Percentiles rank a stretch among this genome's conserved stretches.
Conservation (phyloP, 1,284 basidiomycete species). For the Leccinum fuscescens region DNA sequence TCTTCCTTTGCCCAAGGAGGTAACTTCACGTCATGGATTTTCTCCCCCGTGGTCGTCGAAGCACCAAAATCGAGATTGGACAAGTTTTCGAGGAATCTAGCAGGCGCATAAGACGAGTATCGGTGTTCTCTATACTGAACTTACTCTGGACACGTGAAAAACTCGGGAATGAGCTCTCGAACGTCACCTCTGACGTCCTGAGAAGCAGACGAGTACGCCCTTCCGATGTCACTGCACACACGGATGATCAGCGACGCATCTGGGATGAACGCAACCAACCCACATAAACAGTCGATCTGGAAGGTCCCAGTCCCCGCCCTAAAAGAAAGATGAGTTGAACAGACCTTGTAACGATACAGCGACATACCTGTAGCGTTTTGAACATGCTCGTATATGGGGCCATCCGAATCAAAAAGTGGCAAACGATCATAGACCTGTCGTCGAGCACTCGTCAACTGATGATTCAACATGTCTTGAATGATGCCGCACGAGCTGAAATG, state of each 20-base stretch:
- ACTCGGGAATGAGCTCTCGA: slow-evolving; percentile 91
- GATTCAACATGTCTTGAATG: background rate
- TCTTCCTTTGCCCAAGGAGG: slow-evolving; percentile 91
- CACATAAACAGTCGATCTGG: slow-evolving; percentile 89
- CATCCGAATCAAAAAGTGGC: slow-evolving; percentile 90
- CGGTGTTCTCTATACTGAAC: slow-evolving; percentile 13
- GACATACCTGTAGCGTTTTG: slow-evolving; percentile 71
- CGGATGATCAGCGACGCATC: slow-evolving; percentile 4
- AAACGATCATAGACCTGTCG: slow-evolving; percentile 83
- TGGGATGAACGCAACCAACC: slow-evolving; percentile 7
- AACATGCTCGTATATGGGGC: slow-evolving; percentile 93
- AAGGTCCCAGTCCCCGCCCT: slow-evolving; percentile 95
- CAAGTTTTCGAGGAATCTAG: slow-evolving; percentile 70
- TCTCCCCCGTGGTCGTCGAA: slow-evolving; percentile 78
- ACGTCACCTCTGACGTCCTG: slow-evolving; percentile 90
- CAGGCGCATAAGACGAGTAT: slow-evolving; percentile 3
- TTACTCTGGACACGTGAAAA: slow-evolving; percentile 78
- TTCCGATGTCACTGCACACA: slow-evolving; percentile 58
- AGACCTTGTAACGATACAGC: background rate
- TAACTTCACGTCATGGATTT: slow-evolving; percentile 84
- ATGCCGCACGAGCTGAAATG: slow-evolving; percentile 77
- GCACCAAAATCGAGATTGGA: slow-evolving; percentile 82
- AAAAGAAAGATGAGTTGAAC: background rate
- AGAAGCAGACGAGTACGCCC: slow-evolving; percentile 85
- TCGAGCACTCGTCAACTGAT: background rate